Conservation (phyloP, 2,329 filamentous ascomycete species). For the Pseudocercospora pini-densiflorae region DNA sequence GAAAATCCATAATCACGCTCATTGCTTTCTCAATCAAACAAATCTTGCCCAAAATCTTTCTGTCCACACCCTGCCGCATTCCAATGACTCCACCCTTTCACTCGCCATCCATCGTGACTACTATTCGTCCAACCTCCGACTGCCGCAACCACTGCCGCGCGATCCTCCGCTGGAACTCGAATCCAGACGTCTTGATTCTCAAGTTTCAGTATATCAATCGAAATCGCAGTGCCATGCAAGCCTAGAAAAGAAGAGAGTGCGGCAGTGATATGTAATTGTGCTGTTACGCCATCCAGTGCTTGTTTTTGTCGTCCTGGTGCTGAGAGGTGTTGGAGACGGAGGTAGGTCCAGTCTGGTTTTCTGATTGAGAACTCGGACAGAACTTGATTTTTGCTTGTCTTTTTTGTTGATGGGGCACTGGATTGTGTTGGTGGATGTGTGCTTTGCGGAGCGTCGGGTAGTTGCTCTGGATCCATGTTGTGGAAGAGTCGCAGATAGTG, state of each 20-base stretch:
- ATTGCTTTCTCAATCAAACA: slow-evolving; percentile 44
- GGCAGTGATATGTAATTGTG: slow-evolving; percentile 65
- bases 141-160: slow-evolving; percentile 65
- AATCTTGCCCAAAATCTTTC: slow-evolving; percentile 50
- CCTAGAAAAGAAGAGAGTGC: slow-evolving; percentile 74
- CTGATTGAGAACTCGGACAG: slow-evolving; percentile 46
- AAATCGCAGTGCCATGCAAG: slow-evolving; percentile 66
- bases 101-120: slow-evolving; percentile 49
- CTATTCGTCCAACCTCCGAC: slow-evolving; percentile 67
- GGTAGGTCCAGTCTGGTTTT: slow-evolving; percentile 46
- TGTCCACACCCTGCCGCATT: slow-evolving; percentile 61
- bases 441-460: too few species aligned
- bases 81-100: slow-evolving; percentile 67
- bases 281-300: slow-evolving; percentile 64
- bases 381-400: slow-evolving; percentile 25
- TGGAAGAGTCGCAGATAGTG: too few species aligned
- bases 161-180: slow-evolving; percentile 65
- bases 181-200: slow-evolving; percentile 64
- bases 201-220: slow-evolving; percentile 71
- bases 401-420: slow-evolving; percentile 5
- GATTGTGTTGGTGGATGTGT: not conserved
- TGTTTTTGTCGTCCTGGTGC: not conserved
- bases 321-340: slow-evolving; percentile 46
- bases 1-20: not conserved
- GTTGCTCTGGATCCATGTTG: too few species aligned